Percentiles rank a stretch among this genome's conserved stretches.
Conservation (phyloP, 2,329 filamentous ascomycete species). For the Xylariales sp. region DNA sequence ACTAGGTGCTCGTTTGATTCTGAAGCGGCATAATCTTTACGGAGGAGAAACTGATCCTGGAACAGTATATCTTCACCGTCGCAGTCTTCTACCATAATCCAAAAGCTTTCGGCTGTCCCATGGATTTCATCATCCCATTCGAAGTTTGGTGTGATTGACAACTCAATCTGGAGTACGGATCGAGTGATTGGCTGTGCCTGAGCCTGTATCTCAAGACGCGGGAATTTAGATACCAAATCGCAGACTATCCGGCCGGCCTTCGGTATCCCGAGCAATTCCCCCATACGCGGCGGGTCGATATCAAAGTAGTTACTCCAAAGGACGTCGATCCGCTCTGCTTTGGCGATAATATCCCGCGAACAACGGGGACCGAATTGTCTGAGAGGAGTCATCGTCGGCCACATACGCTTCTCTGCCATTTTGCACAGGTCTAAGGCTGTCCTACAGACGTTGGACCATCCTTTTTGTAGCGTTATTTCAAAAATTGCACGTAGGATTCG, state of each 20-base stretch:
- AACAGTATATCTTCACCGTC: slow-evolving; percentile 96
- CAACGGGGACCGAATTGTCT: slow-evolving; percentile 84
- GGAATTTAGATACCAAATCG: slow-evolving; percentile 89
- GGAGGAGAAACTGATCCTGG: slow-evolving; percentile 92
- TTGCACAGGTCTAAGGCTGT: slow-evolving; percentile 95
- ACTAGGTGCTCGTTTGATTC: slow-evolving; percentile 94
- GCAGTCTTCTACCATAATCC: slow-evolving; percentile 97
- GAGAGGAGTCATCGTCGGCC: slow-evolving; percentile 97
- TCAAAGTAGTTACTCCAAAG: slow-evolving; percentile 96
- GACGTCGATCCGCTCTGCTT: slow-evolving; percentile 94
- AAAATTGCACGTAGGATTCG: slow-evolving; percentile 96
- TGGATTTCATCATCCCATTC: slow-evolving; percentile 94
- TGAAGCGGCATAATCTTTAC: slow-evolving; percentile 85
- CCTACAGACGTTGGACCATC: slow-evolving; percentile 93
- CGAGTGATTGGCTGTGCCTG: slow-evolving; percentile 95
- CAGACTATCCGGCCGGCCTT: slow-evolving; percentile 89
- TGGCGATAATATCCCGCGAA: slow-evolving; percentile 86
- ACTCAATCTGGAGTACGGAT: slow-evolving; percentile 89
- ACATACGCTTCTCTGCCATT: slow-evolving; percentile 99
- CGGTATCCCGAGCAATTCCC: slow-evolving; percentile 89
- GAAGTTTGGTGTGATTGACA: slow-evolving; percentile 93
- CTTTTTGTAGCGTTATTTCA: slow-evolving; percentile 96
- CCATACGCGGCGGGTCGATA: slow-evolving; percentile 95
- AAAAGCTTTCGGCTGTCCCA: slow-evolving; percentile 90
- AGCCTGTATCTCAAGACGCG: slow-evolving; percentile 89